phyloP scores from a whole-genome alignment of 1,284 basidiomycete genomes.

The Leccinum griseonigrum region DNA sequence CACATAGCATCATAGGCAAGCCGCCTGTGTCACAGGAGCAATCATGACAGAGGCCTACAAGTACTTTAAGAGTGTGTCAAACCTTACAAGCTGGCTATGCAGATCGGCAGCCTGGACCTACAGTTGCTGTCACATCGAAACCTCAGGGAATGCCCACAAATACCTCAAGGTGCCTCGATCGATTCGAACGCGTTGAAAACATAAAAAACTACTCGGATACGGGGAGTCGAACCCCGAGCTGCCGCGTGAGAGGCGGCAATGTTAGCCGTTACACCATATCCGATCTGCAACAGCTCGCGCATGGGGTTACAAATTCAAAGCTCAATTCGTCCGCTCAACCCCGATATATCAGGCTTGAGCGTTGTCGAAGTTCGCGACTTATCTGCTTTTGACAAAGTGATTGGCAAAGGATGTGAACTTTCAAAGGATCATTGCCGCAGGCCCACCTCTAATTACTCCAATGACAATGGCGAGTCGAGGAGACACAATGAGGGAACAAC shows the following conservation, averaged over 20 bases:
- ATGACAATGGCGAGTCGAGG: background rate
- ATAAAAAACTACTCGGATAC: conserved; percentile 39
- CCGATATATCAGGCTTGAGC: background rate
- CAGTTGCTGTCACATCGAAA: background rate
- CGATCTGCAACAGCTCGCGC: conserved; percentile 18
- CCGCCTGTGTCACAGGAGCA: too few relatives aligned
- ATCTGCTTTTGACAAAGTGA: background rate
- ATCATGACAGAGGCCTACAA: too few relatives aligned
- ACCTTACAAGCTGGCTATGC: background rate
- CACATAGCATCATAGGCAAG: too few relatives aligned
- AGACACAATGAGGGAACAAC: background rate
- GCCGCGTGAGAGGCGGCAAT: conserved; percentile 68
- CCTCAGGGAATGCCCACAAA: background rate
- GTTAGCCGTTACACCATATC: conserved; percentile 74
- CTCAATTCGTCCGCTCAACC: background rate
- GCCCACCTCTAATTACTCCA: background rate
- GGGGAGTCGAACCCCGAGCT: conserved; percentile 63
- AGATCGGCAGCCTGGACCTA: background rate
- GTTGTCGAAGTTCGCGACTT: background rate
- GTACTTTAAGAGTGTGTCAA: background rate
- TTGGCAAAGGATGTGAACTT: too few relatives aligned
- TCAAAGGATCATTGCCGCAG: background rate
- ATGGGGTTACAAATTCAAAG: background rate
- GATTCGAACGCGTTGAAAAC: background rate
- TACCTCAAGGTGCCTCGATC: background rate